phyloP scores from a whole-genome alignment of 225 moss, liverwort and hornwort genomes.

The Lunularia cruciata region DNA sequence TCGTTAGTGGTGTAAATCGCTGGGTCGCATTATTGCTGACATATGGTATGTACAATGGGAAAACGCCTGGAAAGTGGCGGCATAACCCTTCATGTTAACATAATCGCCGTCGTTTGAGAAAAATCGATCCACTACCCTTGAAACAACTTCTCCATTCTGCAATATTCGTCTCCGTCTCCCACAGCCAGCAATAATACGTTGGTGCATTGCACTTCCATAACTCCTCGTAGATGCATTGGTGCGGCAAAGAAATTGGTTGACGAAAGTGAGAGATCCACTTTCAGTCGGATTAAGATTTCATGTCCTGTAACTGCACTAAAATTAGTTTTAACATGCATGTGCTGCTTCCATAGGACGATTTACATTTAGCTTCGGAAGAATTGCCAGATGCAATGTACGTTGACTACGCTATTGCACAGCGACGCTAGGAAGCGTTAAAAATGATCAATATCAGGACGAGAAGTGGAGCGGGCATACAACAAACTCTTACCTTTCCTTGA shows the following conservation, averaged over 20 bases:
- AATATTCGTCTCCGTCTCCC: constrained; percentile 55
- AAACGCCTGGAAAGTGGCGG: constrained; percentile 68
- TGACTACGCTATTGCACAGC: not conserved
- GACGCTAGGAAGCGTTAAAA: not conserved
- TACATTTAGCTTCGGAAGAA: too few relatives aligned
- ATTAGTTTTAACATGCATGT: not conserved
- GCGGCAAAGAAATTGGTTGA: not conserved
- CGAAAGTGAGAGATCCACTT: not conserved
- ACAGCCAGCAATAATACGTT: constrained; percentile 58
- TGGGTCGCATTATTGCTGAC: constrained; percentile 63
- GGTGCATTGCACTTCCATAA: constrained; percentile 61
- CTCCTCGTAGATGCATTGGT: constrained; percentile 7
- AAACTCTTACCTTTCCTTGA: constrained; percentile 40
- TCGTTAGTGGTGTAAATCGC: constrained; percentile 55
- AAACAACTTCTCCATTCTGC: constrained; percentile 67
- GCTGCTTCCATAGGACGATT: too few relatives aligned
- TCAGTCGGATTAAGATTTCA: too few relatives aligned
- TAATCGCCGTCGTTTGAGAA: constrained; percentile 61
- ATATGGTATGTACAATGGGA: constrained; percentile 64
- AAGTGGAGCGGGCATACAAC: not conserved
- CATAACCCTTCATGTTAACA: constrained; percentile 61
- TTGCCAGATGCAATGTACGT: not conserved
- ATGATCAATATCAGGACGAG: not conserved
- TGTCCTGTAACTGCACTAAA: not conserved
- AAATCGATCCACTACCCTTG: constrained; percentile 69